A percentile compares a stretch with the other conserved stretches of the same genome.
phyloP scores from a whole-genome alignment of 2,329 filamentous ascomycete genomes.

The Scytalidium sp. region DNA sequence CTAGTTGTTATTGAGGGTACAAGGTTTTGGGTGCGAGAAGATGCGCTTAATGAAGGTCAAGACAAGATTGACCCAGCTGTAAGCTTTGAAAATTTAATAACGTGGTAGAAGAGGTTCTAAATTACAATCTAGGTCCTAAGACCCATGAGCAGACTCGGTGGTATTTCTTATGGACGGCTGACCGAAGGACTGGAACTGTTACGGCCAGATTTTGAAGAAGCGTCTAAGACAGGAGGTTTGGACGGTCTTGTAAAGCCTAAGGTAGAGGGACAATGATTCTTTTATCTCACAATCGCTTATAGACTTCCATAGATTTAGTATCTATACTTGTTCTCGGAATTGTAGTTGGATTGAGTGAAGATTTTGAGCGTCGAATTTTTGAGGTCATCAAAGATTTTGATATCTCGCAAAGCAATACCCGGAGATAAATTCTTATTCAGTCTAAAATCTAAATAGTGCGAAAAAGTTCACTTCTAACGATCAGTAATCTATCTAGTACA shows the following conservation, averaged over 20 bases:
- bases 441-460: too few species aligned
- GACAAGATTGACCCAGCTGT: slow-evolving; percentile 71
- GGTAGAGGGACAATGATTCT: slow-evolving; percentile 33
- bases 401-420: too few species aligned
- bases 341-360: too few species aligned
- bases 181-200: slow-evolving; percentile 71
- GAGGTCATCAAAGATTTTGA: too few species aligned
- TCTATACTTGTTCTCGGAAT: too few species aligned
- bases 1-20: slow-evolving; percentile 79
- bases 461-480: too few species aligned
- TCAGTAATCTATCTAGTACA: too few species aligned
- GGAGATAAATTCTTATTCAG: too few species aligned
- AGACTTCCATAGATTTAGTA: background rate
- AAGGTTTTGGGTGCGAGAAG: slow-evolving; percentile 85
- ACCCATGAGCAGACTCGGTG: slow-evolving; percentile 76
- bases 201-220: slow-evolving; percentile 47
- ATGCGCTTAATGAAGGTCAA: slow-evolving; percentile 76
- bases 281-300: background rate
- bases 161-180: slow-evolving; percentile 76
- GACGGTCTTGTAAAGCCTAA: slow-evolving; percentile 54
- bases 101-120: slow-evolving; percentile 8
- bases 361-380: too few species aligned
- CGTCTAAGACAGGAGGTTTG: slow-evolving; percentile 48
- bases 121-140: slow-evolving; percentile 54
- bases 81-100: slow-evolving; percentile 27